A percentile compares a stretch with the other conserved stretches of the same genome.
phyloP scores from a whole-genome alignment of 345 rosid genomes.

The Syzygium jambos region DNA sequence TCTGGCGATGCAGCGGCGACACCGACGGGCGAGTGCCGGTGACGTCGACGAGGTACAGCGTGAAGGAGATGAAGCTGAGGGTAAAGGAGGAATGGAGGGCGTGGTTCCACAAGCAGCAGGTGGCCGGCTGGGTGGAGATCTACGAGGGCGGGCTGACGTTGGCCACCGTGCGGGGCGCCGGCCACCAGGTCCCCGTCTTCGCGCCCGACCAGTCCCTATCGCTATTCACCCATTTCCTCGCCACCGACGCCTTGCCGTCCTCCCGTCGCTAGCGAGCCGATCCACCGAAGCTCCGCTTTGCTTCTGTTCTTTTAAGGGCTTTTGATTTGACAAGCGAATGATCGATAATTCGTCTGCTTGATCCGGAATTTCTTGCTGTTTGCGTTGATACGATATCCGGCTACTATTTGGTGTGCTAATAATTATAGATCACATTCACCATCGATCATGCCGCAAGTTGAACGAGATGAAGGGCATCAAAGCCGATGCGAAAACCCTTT shows the following conservation, averaged over 20 bases:
- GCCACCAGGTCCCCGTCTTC: slow-evolving; percentile 59
- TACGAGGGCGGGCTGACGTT: slow-evolving; percentile 45
- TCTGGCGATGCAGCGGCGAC: slow-evolving; percentile 46
- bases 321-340: background rate
- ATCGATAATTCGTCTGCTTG: background rate
- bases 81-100: slow-evolving; percentile 54
- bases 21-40: slow-evolving; percentile 86
- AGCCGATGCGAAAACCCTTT: too few relatives aligned
- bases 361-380: background rate
- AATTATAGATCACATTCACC: background rate
- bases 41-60: slow-evolving; percentile 60
- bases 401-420: too few relatives aligned
- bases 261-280: background rate
- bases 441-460: background rate
- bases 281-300: background rate
- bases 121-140: slow-evolving; percentile 68
- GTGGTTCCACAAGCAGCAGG: slow-evolving; percentile 63
- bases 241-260: slow-evolving; percentile 21
- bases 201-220: slow-evolving; percentile 52
- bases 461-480: background rate
- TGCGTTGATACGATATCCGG: background rate
- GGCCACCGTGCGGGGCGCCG: slow-evolving; percentile 66
- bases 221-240: slow-evolving; percentile 48
- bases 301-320: background rate
- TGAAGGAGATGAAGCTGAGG: slow-evolving; percentile 40